Conservation (phyloP, 768 basidiomycete genomes). For the Lentinula detonsa region DNA sequence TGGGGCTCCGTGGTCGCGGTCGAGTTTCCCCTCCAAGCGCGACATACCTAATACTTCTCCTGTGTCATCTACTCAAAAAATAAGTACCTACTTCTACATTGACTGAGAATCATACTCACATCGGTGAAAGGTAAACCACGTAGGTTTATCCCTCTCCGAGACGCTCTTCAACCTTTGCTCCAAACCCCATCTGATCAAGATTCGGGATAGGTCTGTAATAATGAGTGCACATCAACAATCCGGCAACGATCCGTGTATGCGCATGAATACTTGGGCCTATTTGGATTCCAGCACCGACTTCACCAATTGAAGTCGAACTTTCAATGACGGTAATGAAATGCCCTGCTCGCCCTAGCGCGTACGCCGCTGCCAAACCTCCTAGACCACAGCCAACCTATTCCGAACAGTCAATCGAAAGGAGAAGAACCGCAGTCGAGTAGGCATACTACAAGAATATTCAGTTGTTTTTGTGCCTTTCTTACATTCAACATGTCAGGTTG, state of each 20-base stretch:
- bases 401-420: background rate
- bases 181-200: conserved; percentile 5
- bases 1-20: conserved; percentile 22
- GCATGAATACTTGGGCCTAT: conserved; percentile 15
- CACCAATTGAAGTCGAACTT: conserved; percentile 22
- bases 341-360: conserved; percentile 31
- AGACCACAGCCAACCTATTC: conserved; percentile 4
- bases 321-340: conserved; percentile 36
- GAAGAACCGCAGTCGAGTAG: background rate
- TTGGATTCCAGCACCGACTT: conserved; percentile 37
- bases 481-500: background rate
- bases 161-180: background rate
- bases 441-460: background rate
- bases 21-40: conserved; percentile 2
- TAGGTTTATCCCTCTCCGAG: conserved; percentile 2
- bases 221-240: background rate
- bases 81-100: background rate
- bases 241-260: too few relatives aligned
- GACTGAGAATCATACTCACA: background rate
- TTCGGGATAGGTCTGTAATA: background rate
- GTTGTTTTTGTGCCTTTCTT: background rate
- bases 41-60: conserved; percentile 4
- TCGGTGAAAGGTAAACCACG: conserved; percentile 1
- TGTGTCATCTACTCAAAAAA: background rate
- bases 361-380: conserved; percentile 31